phyloP scores from a whole-genome alignment of 352 stramenopile genomes.

The Halophytophthora batemanensis region DNA sequence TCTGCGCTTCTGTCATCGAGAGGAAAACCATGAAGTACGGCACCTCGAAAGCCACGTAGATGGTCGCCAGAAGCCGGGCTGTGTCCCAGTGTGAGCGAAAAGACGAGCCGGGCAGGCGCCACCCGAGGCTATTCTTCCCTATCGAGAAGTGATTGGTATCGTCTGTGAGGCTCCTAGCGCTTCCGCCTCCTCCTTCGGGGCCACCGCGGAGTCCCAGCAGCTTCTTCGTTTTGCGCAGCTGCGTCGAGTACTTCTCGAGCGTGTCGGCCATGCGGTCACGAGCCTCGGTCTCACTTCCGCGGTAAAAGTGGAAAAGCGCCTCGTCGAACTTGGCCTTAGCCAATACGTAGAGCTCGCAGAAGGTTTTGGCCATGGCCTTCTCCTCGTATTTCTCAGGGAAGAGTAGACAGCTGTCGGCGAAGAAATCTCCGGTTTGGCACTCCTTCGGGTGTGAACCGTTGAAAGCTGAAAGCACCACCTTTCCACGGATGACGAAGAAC shows the following conservation, averaged over 20 bases:
- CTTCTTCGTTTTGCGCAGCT: conserved; percentile 77
- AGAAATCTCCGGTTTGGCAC: conserved; percentile 64
- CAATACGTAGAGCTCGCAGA: conserved; percentile 80
- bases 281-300: conserved; percentile 24
- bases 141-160: conserved; percentile 1
- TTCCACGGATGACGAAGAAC: conserved; percentile 71
- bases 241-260: conserved; percentile 54
- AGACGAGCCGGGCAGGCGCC: conserved; percentile 43
- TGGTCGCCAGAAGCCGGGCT: conserved; percentile 30
- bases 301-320: conserved; percentile 51
- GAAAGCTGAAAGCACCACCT: conserved; percentile 45
- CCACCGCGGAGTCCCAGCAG: conserved; percentile 46
- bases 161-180: conserved; percentile 2
- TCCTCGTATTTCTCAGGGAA: conserved; percentile 60
- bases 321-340: conserved; percentile 62
- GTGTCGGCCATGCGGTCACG: conserved; percentile 36
- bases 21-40: conserved; percentile 71
- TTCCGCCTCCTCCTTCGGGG: conserved; percentile 11
- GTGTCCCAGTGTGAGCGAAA: conserved; percentile 60
- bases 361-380: conserved; percentile 70
- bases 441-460: conserved; percentile 47
- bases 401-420: conserved; percentile 61
- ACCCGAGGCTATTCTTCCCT: conserved; percentile 12
- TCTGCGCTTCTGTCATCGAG: conserved; percentile 42
- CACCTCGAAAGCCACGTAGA: conserved; percentile 67